Evolutionary conservation across 805 yeast genomes (phyloP), one percentile per base, ranked within the genome.

Genomic region (Saccharomycopsis oosterbeekiorum): DNA sequence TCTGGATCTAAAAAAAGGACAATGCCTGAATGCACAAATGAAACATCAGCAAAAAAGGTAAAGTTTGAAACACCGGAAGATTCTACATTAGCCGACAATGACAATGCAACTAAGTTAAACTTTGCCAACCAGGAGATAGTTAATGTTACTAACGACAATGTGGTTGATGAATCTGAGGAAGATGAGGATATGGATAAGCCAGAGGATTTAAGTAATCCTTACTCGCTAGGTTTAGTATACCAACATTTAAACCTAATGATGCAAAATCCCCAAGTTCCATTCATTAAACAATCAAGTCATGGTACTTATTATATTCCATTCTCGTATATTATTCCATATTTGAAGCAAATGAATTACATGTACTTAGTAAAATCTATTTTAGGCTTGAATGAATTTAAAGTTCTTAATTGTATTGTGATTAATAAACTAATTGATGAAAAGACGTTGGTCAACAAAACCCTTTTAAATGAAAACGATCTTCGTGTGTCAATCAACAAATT

Each of bases 341-440:
- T 84, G 29, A 80, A 82, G 67, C 75, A 78, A 55, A 73, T 75
- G 61, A 79, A 79, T 17, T 81, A 79, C 67, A 88, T 86, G 65
- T 80, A 83, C 54, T 69, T 84, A 29, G 68, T 88, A 51, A 81
- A 84, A 60, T 74, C 83, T 1, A 79, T 88, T 0, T 73, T 88
- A 63, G 94, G 94, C 0, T 75, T 79, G 9, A 80, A 85, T 17
- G 82, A 92, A 0, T 78, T 88, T 60, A 80, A 97, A 59, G 77
- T 94, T 1, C 74, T 93, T 63, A 84, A 96, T 65, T 88, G 96
- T 67, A 80, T 94, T 39, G 83, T 88, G 61, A 80, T 79, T 10
- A 78, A 83, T 67, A 83, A 84, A 65, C 77, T 90, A 56, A 86
- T 87, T 9, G 96, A 96, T 65, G 99, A 94, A 69, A 92, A 93